These are phyloP conservation scores for Xanthoceras sorbifolium DNA, from an alignment of 345 rosid genomes.

Conservation along the genomic window DNA sequence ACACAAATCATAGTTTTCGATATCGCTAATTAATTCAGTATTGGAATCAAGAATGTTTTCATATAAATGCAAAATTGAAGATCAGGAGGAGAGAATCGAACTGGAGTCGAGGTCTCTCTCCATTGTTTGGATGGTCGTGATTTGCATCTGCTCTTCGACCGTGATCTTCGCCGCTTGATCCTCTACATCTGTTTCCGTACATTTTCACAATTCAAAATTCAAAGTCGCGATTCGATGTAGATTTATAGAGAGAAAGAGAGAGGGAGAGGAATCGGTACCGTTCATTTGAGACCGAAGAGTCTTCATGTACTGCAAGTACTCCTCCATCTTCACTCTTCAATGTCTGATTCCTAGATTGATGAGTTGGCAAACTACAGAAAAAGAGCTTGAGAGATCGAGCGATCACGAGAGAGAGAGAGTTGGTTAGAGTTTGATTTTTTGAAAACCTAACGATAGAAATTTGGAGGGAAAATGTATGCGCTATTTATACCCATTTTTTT, in stretches of 20 bases:
- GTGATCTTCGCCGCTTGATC: constrained; percentile 76
- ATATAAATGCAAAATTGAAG: not conserved
- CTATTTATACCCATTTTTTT: too few relatives aligned
- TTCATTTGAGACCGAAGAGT: constrained; percentile 79
- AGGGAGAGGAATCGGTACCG: constrained; percentile 36
- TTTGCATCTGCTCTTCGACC: constrained; percentile 64
- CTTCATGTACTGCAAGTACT: constrained; percentile 77
- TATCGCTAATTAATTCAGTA: not conserved
- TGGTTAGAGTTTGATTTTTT: not conserved
- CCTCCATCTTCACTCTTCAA: constrained; percentile 58
- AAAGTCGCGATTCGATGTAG: not conserved
- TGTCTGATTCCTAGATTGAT: not conserved
- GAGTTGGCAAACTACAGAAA: not conserved
- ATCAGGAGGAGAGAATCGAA: constrained; percentile 16
- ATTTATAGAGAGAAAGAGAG: not conserved
- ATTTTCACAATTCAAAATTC: not conserved
- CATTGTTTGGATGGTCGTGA: constrained; percentile 53
- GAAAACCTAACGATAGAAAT: not conserved
- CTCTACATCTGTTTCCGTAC: constrained; percentile 55
- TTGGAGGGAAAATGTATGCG: not conserved
- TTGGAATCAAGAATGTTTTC: too few relatives aligned
- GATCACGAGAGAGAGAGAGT: not conserved
- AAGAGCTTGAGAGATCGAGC: not conserved
- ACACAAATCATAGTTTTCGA: not conserved
- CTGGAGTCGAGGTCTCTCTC: constrained; percentile 60